Evolutionary conservation across 805 yeast genomes (phyloP), one percentile per base, ranked within the genome.

Genomic region (Lachancea dasiensis): DNA sequence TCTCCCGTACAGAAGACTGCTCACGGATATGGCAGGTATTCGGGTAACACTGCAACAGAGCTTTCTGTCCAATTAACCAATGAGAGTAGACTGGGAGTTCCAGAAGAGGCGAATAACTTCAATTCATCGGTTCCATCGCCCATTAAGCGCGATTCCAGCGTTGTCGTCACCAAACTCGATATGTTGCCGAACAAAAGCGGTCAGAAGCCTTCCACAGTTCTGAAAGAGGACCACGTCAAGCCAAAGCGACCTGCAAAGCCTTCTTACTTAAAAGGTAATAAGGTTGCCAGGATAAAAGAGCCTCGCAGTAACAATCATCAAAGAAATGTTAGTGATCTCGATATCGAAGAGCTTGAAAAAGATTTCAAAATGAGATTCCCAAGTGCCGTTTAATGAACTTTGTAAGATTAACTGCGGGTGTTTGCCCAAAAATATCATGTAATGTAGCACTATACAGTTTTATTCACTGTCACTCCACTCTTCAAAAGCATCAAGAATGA

Each of bases 1-100:
- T 15, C 73, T 9, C 72, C 73, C 3, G 63, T 72, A 0, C 54
- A 62, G 13, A 79, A 74, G 49, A 78, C 90, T 0, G 95, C 95
- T 0, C 59, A 68, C 4, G 95, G 95, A 0, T 86, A 87, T 58
- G 95, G 95, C 6, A 75, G 76, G 54, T 84, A 72, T 53, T 78
- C 89, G 0, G 80, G 71, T 34, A 22, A 33, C 21, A 29, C 20
- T 11, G 21, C 34, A 10, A 13, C 17, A 19, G 27, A 20, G 14
- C 19, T 11, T 16, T 17, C 37, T 3, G 15, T 7, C 11, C 37
- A 32, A 2, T 45, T 21, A 34, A 43, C 36, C 35, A 39, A 23
- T 22, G 35, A 41, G 26, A 51, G 47, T 27, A 26, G 45, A n/a
- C 13, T 36, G 13, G 16, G n/a, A 17, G 9, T 9, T 10, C 3